Base-by-base conservation (phyloP, 495 filamentous ascomycete genomes). In the Neurospora intermedia region DNA sequence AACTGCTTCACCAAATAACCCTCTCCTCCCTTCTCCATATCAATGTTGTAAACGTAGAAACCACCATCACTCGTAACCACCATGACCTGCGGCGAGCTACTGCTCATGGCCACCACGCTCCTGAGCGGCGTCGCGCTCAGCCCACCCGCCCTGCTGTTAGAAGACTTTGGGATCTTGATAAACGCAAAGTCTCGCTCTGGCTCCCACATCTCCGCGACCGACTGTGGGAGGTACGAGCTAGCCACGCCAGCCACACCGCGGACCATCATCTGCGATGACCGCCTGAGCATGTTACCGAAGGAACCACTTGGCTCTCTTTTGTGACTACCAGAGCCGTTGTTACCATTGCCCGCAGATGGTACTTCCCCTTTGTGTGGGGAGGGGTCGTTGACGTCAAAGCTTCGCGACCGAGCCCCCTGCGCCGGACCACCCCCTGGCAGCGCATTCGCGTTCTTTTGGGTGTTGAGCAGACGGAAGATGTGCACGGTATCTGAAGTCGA, bases 401-500 rank as follows among this genome's bases (percentile, higher is more conserved):
- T 86, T 43, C 80, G 79, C 0, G 85, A 79, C 23, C 85, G 82
- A 8, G 80, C 18, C 73, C 71, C 78, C 74, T 69, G 75, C 74
- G 43, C 77, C 75, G 20, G 74, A 77, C 69, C 48, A 18, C 40
- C 62, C 18, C 31, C 16, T 69, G 46, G 43, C 15, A 13, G 20
- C 35, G 45, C 39, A 40, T 20, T 31, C 42, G 4, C 27, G 27
- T 62, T 62, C 27, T 73, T 75, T 74, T 74, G 70, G 75, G 80
- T 59, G 69, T 70, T 76, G 59, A 66, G 71, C 31, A 98, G 84
- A 54, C 94, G 93, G 82, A 98, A 99, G 69, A 99, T 90, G 78
- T 99, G 96, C n/a, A 99, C 91, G 15, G 96, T 99, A 77, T 99
- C 96, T 0, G 94, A 95, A 3, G 93, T 93, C 11, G 95, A 98